Base-by-base conservation (phyloP, 176 grass and related monocot species). In the Saccharum spontaneum region DNA sequence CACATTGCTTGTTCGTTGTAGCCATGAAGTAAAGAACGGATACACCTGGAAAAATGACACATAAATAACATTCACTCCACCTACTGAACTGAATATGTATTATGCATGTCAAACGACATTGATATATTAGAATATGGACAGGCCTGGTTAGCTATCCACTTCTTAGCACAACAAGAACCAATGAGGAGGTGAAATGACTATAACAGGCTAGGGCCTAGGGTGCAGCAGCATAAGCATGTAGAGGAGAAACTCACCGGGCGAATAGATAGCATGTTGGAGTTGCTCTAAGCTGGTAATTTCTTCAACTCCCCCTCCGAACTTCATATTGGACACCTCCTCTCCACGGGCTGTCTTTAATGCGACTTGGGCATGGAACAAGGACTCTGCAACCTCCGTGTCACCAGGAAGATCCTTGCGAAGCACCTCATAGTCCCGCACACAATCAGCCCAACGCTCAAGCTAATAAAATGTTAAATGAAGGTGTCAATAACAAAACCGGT, bases 381-480 rank as follows among this genome's bases (percentile, higher is more conserved):
- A 79, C 63, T 94, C 87, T 5, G 85, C 80, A 28, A 92, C 84
- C 30, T 92, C 88, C 1, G 30, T 62, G 61, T 94, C 83, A 1
- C 45, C 54, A 40, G 90, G 90, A 87, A 92, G 81, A 31, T 88
- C 76, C 59, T 97, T 97, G 30, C n/a, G 54, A 48, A 92, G 88
- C 66, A 80, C 86, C 80, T 92, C 92, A 37, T 97, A 97, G 76
- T 97, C 94, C 46, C 86, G 61, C 20, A 97, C 92, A 85, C 87
- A 80, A 83, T 97, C 83, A 73, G 31, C 88, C 94, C 94, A 97
- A 63, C 79, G 78, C 67, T 94, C 92, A 81, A 97, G 89, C 94
- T 97, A 87, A 61, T 59, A 45, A 44, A 72, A 41, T 50, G 60
- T 82, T 11, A 79, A 86, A 71, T 28, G 9, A 5, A 86, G 57